Percentiles rank a stretch among this genome's conserved stretches.
phyloP scores from a whole-genome alignment of 495 filamentous ascomycete genomes.

The Podospora sp. region DNA sequence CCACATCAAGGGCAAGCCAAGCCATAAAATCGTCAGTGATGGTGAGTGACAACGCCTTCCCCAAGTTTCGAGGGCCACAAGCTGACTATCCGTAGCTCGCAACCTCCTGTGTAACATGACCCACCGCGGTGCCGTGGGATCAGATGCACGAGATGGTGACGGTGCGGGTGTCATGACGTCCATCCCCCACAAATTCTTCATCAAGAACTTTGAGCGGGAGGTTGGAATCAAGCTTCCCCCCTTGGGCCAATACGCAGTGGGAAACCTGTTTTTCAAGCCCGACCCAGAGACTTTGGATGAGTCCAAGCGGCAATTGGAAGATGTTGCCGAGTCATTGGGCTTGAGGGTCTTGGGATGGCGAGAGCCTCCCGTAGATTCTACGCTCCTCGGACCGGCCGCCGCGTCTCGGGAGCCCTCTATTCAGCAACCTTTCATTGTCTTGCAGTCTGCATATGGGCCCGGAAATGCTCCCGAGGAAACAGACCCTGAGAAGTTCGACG shows the following conservation, averaged over 20 bases:
- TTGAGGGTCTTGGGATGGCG: constrained; percentile 96
- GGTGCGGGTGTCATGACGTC: constrained; percentile 99
- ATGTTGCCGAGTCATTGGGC: constrained; percentile 83
- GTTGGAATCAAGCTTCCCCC: constrained; percentile 83
- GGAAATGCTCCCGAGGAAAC: constrained; percentile 80
- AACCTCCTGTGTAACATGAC: constrained; percentile 99
- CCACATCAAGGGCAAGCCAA: constrained; percentile 95
- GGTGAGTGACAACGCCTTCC: constrained; percentile 58
- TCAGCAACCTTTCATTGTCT: constrained; percentile 93
- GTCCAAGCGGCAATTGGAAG: constrained; percentile 86
- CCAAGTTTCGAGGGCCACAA: constrained; percentile 4
- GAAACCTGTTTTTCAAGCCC: constrained; percentile 98
- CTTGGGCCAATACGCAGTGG: constrained; percentile 92
- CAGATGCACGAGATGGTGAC: constrained; percentile 95
- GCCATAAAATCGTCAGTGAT: constrained; percentile 99
- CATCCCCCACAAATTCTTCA: constrained; percentile 97
- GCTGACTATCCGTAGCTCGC: constrained; percentile 59
- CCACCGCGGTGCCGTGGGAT: constrained; percentile 97
- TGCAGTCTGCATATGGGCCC: constrained; percentile 80
- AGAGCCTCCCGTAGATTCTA: constrained; percentile 90
- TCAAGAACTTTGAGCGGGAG: constrained; percentile 96
- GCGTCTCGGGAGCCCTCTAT: constrained; percentile 92
- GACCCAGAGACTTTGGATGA: constrained; percentile 84
- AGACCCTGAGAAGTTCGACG: constrained; percentile 80
- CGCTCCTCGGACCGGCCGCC: constrained; percentile 89